Evolutionary conservation across 2,329 filamentous ascomycete species (phyloP), one percentile per base, ranked within the genome.

Genomic region (Pseudogymnoascus sp.): DNA sequence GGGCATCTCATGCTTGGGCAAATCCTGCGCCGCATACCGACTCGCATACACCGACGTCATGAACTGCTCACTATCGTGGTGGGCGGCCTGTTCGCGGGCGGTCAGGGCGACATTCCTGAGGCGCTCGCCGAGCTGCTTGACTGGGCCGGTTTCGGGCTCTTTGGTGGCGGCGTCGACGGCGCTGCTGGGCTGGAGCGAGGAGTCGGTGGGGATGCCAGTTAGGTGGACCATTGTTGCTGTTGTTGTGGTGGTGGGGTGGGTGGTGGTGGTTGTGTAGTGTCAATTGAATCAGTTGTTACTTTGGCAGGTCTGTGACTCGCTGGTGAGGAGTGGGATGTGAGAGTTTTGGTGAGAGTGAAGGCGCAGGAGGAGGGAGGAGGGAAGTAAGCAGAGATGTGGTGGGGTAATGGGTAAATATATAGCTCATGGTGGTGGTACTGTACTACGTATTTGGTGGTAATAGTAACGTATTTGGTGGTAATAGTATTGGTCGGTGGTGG

Each of bases 1-100:
- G 1, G 93, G 91, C 84, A 97, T 97, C 77, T 91, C 88, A 70
- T 89, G 79, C 70, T 82, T 84, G 28, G 92, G 91, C 41, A 97
- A 79, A 69, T 96, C 90, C 70, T 88, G 78, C 32, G 83, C 82
- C 20, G 93, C 93, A 72, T 91, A 97, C 65, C 81, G 84, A 64
- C 89, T 92, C 70, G 92, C 93, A 72, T 97, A 97, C 69, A 97
- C 90, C 18, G 66, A 68, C 1, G 69, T 69, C 5, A 70, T 72
- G 61, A 70, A 71, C 43, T 54, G 43, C 4, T 54, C 25, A 3
- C 28, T 9, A 3, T 25, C 32, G 8, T 25, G 18, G 30, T 6
- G 28, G 2, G 4, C 4, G 22, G 4, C 12, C 28, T 32, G 28
- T 9, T 30, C 34, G 34, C 20, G 54, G 2, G 39, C n/a, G 16